Evolutionary conservation across 2,329 filamentous ascomycete genomes (phyloP).

Genomic region (Nigrospora sphaerica): DNA sequence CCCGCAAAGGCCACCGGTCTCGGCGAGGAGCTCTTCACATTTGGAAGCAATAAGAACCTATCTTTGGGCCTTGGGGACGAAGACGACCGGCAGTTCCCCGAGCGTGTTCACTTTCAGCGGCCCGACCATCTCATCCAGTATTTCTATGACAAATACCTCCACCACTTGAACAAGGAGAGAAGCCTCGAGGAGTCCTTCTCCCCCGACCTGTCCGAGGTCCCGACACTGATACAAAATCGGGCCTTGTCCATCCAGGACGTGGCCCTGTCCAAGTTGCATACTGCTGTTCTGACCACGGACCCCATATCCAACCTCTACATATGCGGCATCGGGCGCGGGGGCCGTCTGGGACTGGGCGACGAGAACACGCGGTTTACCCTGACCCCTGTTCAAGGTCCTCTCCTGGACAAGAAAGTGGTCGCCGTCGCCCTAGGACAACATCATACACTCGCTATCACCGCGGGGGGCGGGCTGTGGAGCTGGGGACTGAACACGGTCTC

Average conservation of each 20-base stretch:
- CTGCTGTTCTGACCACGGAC: conserved; percentile 79
- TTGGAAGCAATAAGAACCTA: conserved; percentile 94
- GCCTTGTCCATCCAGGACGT: conserved; percentile 75
- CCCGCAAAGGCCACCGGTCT: conserved; percentile 12
- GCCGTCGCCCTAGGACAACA: conserved; percentile 85
- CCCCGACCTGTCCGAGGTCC: conserved; percentile 47
- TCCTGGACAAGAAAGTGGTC: conserved; percentile 66
- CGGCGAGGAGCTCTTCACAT: conserved; percentile 85
- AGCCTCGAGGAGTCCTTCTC: conserved; percentile 22
- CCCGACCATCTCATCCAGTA: conserved; percentile 69
- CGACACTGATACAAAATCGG: conserved; percentile 62
- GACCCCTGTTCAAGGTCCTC: conserved; percentile 69
- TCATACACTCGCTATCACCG: conserved; percentile 78
- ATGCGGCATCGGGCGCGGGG: conserved; percentile 85
- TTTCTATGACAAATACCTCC: conserved; percentile 64
- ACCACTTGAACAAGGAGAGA: conserved; percentile 27
- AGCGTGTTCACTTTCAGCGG: conserved; percentile 69
- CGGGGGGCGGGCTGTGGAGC: conserved; percentile 84
- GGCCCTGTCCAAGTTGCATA: conserved; percentile 85
- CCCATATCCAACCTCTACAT: conserved; percentile 86
- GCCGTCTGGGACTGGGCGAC: conserved; percentile 80
- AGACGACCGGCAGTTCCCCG: conserved; percentile 89
- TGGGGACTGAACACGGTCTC: conserved; percentile 87
- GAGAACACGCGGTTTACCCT: conserved; percentile 87
- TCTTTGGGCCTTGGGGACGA: conserved; percentile 92